Evolutionary conservation across 2,329 filamentous ascomycete genomes (phyloP), one percentile per base, ranked within the genome.

Genomic region (Aureobasidium sp.): DNA sequence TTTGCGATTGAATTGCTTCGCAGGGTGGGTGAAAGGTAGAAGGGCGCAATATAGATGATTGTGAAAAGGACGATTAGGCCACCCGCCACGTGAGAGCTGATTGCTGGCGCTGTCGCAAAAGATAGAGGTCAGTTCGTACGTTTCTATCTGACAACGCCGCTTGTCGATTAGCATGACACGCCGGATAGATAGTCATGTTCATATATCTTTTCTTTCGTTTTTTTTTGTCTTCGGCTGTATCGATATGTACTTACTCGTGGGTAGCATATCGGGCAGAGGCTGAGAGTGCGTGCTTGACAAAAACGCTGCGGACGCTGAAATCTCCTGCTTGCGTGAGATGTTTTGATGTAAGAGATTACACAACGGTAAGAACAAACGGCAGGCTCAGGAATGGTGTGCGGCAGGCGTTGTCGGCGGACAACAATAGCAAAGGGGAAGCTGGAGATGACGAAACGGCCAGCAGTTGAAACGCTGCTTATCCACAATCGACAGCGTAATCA

Each of bases 21-120:
- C 5, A 93, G 95, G 24, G 85, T 82, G 4, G 85, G 75, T 24
- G 88, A 94, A 66, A 93, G 80, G 79, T 99, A 97, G 75, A 97
- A 91, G 27, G 94, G 93, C 3, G 89, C 78, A 69, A 99, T 90
- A 77, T 97, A 99, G 77, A 91, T 77, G 68, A 92, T 74, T n/a
- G 91, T 96, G 76, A 95, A 96, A 65, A 87, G 75, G 65, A 92
- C 77, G 34, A 68, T 70, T 55, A 68, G 60, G 43, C 60, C 60
- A 7, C 37, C 60, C 46, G 60, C 60, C 39, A 41, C 57, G 57
- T 60, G 57, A 43, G 26, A 5, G 20, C 26, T 43, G 46, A 60
- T 51, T 26, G 46, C 36, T 34, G 46, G 26, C 10, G 36, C 57
- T 60, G 27, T 50, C 20, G 20, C 57, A 60, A 26, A 60, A 60